Percentiles rank a stretch among this genome's conserved stretches.
Evolutionary conservation across 768 basidiomycete species (phyloP).

Genomic region (Calocera viscosa): DNA sequence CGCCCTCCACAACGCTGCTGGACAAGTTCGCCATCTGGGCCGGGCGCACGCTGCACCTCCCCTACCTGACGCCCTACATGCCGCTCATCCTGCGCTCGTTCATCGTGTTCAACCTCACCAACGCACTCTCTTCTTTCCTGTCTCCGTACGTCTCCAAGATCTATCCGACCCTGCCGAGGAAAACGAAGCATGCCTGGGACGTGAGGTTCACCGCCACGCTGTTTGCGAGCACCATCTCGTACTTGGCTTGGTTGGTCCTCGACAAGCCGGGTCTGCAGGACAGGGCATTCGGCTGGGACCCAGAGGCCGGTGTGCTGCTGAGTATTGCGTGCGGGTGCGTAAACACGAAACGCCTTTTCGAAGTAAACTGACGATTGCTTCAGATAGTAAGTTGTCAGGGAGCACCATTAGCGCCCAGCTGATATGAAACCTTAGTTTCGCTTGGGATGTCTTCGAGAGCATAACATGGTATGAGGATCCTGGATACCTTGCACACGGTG

Average conservation of each 20-base stretch:
- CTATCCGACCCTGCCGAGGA: conserved; percentile 10
- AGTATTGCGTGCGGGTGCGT: conserved; percentile 61
- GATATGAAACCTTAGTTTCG: conserved; percentile 39
- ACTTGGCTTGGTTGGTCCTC: conserved; percentile 22
- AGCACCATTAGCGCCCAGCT: background rate
- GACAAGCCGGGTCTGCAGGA: conserved; percentile 41
- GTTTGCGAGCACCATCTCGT: background rate
- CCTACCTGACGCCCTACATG: conserved; percentile 44
- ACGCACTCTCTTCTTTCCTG: conserved; percentile 45
- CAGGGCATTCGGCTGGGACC: conserved; percentile 65
- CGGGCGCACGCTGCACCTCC: conserved; percentile 34
- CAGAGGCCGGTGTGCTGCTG: conserved; percentile 41
- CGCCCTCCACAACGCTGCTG: background rate
- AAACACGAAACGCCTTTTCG: background rate
- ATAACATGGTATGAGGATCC: conserved; percentile 52
- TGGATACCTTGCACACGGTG: conserved; percentile 70
- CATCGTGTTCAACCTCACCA: conserved; percentile 44
- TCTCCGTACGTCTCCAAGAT: conserved; percentile 23
- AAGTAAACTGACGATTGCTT: background rate
- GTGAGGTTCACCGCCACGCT: conserved; percentile 10
- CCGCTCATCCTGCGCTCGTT: conserved; percentile 43
- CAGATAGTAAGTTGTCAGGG: conserved; percentile 10
- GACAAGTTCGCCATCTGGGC: conserved; percentile 6
- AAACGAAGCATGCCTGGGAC: conserved; percentile 13
- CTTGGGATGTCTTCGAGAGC: conserved; percentile 69